phyloP scores from a whole-genome alignment of 441 rosid species.

The Breynia disticha region DNA sequence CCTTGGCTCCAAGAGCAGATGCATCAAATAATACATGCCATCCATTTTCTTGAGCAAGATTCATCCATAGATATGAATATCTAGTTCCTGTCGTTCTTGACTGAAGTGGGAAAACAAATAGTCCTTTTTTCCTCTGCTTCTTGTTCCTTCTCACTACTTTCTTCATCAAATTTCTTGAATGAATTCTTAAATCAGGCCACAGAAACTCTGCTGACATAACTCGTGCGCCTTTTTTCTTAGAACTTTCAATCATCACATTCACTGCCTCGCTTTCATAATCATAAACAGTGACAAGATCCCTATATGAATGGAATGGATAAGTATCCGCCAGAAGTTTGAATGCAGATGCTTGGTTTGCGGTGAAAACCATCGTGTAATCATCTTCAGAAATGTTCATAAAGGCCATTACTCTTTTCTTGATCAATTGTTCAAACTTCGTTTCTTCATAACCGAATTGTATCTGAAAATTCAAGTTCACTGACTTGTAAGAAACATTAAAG shows the following conservation, averaged over 20 bases:
- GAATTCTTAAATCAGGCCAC: conserved; percentile 58
- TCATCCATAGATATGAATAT: conserved; percentile 84
- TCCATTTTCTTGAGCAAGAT: conserved; percentile 57
- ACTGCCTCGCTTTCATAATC: conserved; percentile 72
- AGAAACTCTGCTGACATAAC: conserved; percentile 54
- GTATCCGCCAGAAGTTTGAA: conserved; percentile 70
- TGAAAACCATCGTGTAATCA: conserved; percentile 58
- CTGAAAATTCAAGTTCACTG: conserved; percentile 38
- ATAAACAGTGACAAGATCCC: conserved; percentile 62
- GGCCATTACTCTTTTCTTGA: conserved; percentile 48
- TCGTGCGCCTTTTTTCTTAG: conserved; percentile 53
- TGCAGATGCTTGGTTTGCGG: conserved; percentile 70
- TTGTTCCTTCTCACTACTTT: conserved; percentile 33
- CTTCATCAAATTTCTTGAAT: conserved; percentile 43
- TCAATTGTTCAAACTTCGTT: conserved; percentile 32
- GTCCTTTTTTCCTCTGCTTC: conserved; percentile 33
- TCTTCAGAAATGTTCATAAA: conserved; percentile 69
- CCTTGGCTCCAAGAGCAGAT: conserved; percentile 61
- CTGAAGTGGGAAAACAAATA: conserved; percentile 83
- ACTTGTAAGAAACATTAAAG: conserved; percentile 43
- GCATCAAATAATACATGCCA: conserved; percentile 90
- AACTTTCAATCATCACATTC: conserved; percentile 38
- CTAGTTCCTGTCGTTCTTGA: conserved; percentile 65
- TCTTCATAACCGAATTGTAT: conserved; percentile 38
- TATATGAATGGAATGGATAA: conserved; percentile 51